Evolutionary conservation across 2,329 filamentous ascomycete genomes (phyloP), one percentile per base, ranked within the genome.

Genomic region (Colletotrichum musicola): DNA sequence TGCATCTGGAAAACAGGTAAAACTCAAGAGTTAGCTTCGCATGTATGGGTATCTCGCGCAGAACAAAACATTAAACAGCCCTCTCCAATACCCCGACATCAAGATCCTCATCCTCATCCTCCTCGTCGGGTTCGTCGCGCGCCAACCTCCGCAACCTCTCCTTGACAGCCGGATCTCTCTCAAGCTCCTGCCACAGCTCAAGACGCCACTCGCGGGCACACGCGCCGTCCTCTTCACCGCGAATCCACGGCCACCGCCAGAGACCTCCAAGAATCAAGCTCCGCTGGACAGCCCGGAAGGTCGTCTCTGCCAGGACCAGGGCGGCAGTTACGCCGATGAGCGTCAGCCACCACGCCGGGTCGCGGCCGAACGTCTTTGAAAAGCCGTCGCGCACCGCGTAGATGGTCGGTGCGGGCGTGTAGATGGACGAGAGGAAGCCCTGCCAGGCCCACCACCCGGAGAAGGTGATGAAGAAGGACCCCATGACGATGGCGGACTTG

Each of bases 361-460:
- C 91, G 22, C 81, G 82, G 14, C 94, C 94, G 64, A 92, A 95
- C 0, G 86, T 84, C 18, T 84, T 77, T 7, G 90, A 82, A 73
- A 97, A 92, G 30, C 91, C 90, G 72, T 84, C 80, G 12, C 87
- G 87, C 27, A 95, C 92, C 69, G 89, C 87, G 79, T 96, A 97
- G 0, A 83, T 81, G 16, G 77, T 75, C 1, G 74, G 74, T 73
- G 84, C 78, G 5, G 50, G 63, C n/a, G 67, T 40, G 79, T 94
- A 96, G 35, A 87, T 83, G 9, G 79, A 79, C 1, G 89, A 86
- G 12, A 97, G 87, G 75, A 96, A 90, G 58, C 88, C 84, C 74
- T 93, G 90, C 94, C 94, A 97, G 4, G 78, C 79, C 77, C 84
- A 89, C 87, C 93, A 97, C 30, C 92, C 93, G 3, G 79, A 77